Conservation (phyloP, 2,329 filamentous ascomycete species). For the Fusarium sp. region DNA sequence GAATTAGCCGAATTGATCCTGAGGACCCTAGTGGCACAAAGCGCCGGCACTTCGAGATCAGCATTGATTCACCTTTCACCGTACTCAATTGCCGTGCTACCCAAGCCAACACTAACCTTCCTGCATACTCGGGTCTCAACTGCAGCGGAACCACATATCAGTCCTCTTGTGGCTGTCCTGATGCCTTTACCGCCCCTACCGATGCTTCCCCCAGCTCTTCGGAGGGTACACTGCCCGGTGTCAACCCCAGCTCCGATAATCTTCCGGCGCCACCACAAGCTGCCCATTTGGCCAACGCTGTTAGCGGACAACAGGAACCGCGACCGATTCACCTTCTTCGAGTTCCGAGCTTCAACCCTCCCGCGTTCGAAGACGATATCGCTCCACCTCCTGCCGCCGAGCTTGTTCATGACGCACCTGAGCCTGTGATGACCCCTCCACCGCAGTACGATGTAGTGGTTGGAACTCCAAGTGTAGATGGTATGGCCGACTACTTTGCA, state of each 20-base stretch:
- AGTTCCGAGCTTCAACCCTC: constrained; percentile 87
- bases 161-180: constrained; percentile 66
- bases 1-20: constrained; percentile 85
- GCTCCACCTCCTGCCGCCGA: constrained; percentile 53
- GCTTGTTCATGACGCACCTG: constrained; percentile 37
- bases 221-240: constrained; percentile 59
- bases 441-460: constrained; percentile 87
- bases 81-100: constrained; percentile 95
- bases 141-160: constrained; percentile 60
- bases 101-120: constrained; percentile 86
- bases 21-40: constrained; percentile 78
- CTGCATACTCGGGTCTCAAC: constrained; percentile 75
- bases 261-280: constrained; percentile 66
- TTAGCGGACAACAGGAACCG: constrained; percentile 53
- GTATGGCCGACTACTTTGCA: constrained; percentile 87
- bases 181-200: constrained; percentile 63
- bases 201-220: constrained; percentile 78
- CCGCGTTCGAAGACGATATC: constrained; percentile 82
- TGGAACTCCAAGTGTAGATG: constrained; percentile 73
- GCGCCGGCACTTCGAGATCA: constrained; percentile 92
- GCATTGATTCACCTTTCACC: constrained; percentile 94
- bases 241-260: constrained; percentile 52
- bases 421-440: constrained; percentile 77
- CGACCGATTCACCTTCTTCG: constrained; percentile 88
- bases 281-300: constrained; percentile 60